A percentile compares a stretch with the other conserved stretches of the same genome.
Conservation (phyloP, 768 basidiomycete genomes). For the Phlebiopsis gigantea region DNA sequence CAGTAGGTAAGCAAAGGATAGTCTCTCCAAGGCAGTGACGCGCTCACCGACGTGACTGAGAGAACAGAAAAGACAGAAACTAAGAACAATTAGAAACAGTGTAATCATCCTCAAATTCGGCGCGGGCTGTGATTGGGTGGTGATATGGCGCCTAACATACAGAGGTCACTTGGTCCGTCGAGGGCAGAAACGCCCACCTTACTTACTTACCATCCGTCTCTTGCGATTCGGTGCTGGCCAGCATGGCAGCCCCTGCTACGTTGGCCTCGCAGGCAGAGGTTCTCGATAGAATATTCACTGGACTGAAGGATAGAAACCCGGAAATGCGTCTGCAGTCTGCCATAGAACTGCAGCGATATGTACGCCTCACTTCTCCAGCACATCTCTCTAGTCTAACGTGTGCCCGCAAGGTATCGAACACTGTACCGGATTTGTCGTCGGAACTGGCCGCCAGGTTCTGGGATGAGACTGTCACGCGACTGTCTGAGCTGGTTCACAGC, state of each 20-base stretch:
- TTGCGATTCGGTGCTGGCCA: neutral
- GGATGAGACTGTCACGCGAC: constrained; percentile 78
- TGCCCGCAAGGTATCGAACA: constrained; percentile 55
- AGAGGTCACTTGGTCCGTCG: neutral
- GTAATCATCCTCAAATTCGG: neutral
- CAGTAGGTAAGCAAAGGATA: too few species aligned
- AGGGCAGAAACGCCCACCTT: neutral
- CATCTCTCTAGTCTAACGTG: constrained; percentile 7
- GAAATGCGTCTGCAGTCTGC: constrained; percentile 68
- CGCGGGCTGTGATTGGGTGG: neutral
- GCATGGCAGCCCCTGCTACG: constrained; percentile 59
- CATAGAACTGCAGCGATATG: constrained; percentile 68
- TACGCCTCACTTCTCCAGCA: constrained; percentile 30
- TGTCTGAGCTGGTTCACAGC: constrained; percentile 83
- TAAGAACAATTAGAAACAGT: too few species aligned
- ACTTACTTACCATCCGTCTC: neutral
- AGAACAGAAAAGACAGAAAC: too few species aligned
- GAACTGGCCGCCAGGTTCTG: constrained; percentile 78
- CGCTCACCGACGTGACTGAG: too few species aligned
- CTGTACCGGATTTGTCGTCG: constrained; percentile 74
- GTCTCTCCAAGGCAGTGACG: too few species aligned
- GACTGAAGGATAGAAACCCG: constrained; percentile 56
- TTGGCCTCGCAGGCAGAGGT: constrained; percentile 51
- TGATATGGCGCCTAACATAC: neutral
- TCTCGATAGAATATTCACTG: constrained; percentile 62